Percentiles rank a stretch among this genome's conserved stretches.
Evolutionary conservation across 768 basidiomycete genomes (phyloP).

Genomic region (Hypholoma fasciculare): DNA sequence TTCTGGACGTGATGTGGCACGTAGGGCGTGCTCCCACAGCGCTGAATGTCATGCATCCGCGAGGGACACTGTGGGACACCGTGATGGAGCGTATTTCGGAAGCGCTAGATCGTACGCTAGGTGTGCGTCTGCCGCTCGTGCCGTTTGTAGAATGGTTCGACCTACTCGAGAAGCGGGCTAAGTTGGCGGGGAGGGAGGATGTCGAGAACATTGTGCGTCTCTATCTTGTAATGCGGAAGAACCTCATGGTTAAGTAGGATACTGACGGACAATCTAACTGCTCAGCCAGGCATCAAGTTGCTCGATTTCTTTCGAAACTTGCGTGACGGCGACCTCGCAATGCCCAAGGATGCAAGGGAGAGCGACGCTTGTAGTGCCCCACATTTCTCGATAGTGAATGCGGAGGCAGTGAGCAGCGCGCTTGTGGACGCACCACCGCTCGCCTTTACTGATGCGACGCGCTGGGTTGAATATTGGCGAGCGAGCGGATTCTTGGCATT

Average conservation of each 20-base stretch:
- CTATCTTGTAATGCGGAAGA: background rate
- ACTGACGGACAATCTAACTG: background rate
- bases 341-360: background rate
- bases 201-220: slow-evolving; percentile 9
- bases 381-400: background rate
- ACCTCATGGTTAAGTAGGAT: no score
- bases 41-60: slow-evolving; percentile 31
- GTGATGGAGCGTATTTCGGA: slow-evolving; percentile 18
- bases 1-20: slow-evolving; percentile 25
- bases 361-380: background rate
- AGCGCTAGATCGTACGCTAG: background rate
- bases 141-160: slow-evolving; percentile 12
- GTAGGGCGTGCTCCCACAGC: slow-evolving; percentile 12
- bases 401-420: background rate
- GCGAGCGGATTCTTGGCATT: no score
- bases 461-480: background rate
- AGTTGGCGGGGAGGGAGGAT: background rate
- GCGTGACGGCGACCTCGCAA: slow-evolving; percentile 1
- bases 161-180: background rate
- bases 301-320: slow-evolving; percentile 23
- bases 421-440: background rate
- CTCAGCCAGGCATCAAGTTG: slow-evolving; percentile 30
- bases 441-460: background rate
- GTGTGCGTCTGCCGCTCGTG: background rate
- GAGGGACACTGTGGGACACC: slow-evolving; percentile 23